Evolutionary conservation across 805 yeast genomes (phyloP), one percentile per base, ranked within the genome.

Genomic region (Candida quercuum): DNA sequence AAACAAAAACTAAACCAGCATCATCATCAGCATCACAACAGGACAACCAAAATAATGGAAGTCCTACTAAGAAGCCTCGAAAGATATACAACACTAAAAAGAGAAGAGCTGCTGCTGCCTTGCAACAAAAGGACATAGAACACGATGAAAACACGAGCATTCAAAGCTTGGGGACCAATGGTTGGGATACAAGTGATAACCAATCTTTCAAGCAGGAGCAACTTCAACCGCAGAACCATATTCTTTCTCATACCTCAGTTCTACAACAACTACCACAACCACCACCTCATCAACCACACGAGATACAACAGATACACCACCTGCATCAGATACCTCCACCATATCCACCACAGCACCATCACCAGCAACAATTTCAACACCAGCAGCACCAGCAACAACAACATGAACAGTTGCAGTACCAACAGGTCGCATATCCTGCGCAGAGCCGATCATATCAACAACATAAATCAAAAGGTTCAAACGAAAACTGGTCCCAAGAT

Each of bases 401-500:
- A 27, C 53, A 42, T 28, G 49, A 40, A 15, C 55, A 47, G 17
- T 50, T n/a, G n/a, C n/a, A n/a, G n/a, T n/a, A n/a, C n/a, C 55
- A 49, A 20, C 56, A 48, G 22, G 58, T 46, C 20, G 57, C 49
- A 24, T 58, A 46, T 37, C 52, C 53, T 6, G 48, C 43, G 36
- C 29, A 14, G 35, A 35, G 10, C n/a, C 13, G 8, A 28, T 31
- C 46, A 32, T 39, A 51, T 32, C 47, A 47, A 23, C 53, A 54
- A 23, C 57, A 57, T 40, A 56, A 48, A 37, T 43, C 51, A 16
- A 47, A 45, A 38, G 45, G 44, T 11, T 52, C 57, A 2, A 43
- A 46, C 14, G 58, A 54, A 36, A 52, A 47, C 18, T 55, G 61
- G 60, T 55, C 60, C 21, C 64, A 47, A 43, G 63, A 56, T 53